Percentiles rank a stretch among this genome's conserved stretches.
Evolutionary conservation across 2,329 filamentous ascomycete genomes (phyloP).

Genomic region (Alternaria dauci): DNA sequence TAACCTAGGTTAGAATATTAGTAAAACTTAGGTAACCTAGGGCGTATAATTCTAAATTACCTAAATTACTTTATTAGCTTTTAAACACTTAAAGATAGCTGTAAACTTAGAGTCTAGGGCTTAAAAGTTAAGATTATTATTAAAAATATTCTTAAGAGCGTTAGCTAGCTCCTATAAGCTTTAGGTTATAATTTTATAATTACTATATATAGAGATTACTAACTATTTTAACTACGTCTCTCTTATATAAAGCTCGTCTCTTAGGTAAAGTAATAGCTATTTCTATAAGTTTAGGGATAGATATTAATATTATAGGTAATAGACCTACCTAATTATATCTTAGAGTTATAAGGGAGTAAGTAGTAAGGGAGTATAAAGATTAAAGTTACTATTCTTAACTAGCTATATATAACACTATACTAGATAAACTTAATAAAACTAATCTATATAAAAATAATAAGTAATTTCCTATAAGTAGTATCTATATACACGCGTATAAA

Average conservation of each 20-base stretch:
- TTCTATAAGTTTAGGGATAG: neutral
- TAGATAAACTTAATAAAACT: neutral
- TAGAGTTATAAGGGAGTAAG: neutral
- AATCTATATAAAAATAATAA: neutral
- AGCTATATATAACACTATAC: neutral
- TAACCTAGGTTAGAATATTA: neutral
- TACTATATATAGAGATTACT: neutral
- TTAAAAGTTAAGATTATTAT: constrained; percentile 15
- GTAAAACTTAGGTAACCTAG: neutral
- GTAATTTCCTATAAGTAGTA: neutral
- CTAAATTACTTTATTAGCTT: constrained; percentile 6
- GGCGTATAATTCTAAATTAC: neutral
- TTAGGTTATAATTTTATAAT: neutral
- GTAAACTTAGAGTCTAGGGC: constrained; percentile 7
- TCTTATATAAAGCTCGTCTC: constrained; percentile 4
- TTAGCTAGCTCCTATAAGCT: constrained; percentile 8
- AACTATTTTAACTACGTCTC: constrained; percentile 1
- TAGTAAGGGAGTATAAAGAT: neutral
- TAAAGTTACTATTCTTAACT: neutral
- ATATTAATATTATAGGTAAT: neutral
- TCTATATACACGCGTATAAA: neutral
- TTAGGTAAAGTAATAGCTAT: neutral
- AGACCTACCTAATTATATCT: neutral
- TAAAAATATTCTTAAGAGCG: constrained; percentile 16
- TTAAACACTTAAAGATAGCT: constrained; percentile 2